These are phyloP conservation scores for Starmera quercuum DNA, from an alignment of 805 yeast genomes.

Conservation along the genomic window DNA sequence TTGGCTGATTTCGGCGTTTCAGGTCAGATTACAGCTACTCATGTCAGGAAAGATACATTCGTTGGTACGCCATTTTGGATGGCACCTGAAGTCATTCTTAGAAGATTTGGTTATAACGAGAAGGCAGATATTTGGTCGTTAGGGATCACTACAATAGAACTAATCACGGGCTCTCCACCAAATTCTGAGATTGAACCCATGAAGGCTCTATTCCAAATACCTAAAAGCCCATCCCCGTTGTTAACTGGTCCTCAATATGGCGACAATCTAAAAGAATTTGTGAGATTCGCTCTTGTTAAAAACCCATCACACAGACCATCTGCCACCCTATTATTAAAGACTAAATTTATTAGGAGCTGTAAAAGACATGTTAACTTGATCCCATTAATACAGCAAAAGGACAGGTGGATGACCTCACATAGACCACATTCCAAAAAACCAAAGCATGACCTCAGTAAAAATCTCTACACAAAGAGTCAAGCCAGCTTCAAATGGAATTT, in stretches of 20 bases:
- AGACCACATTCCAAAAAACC: conserved; percentile 27
- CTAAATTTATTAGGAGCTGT: conserved; percentile 38
- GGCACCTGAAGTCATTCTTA: conserved; percentile 92
- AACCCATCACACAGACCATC: conserved; percentile 60
- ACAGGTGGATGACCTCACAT: conserved; percentile 25
- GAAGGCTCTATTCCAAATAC: conserved; percentile 68
- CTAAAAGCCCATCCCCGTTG: conserved; percentile 55
- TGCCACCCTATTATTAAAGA: conserved; percentile 46
- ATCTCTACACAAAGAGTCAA: conserved; percentile 18
- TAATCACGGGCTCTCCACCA: conserved; percentile 81
- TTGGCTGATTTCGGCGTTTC: conserved; percentile 93
- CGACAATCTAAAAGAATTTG: conserved; percentile 44
- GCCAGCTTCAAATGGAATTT: conserved; percentile 20
- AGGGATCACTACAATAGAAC: conserved; percentile 87
- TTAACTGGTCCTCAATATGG: conserved; percentile 37
- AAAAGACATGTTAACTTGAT: conserved; percentile 23
- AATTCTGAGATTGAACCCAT: conserved; percentile 64
- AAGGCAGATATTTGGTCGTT: conserved; percentile 95
- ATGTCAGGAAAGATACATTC: conserved; percentile 60
- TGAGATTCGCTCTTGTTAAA: conserved; percentile 56
- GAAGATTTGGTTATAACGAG: conserved; percentile 61
- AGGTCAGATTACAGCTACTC: conserved; percentile 65
- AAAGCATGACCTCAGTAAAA: conserved; percentile 25
- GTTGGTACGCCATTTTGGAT: conserved; percentile 98
- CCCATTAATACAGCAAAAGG: conserved; percentile 31